These are phyloP conservation scores for Escovopsis sp. DNA, from an alignment of 2,329 filamentous ascomycete genomes.

Conservation along the genomic window DNA sequence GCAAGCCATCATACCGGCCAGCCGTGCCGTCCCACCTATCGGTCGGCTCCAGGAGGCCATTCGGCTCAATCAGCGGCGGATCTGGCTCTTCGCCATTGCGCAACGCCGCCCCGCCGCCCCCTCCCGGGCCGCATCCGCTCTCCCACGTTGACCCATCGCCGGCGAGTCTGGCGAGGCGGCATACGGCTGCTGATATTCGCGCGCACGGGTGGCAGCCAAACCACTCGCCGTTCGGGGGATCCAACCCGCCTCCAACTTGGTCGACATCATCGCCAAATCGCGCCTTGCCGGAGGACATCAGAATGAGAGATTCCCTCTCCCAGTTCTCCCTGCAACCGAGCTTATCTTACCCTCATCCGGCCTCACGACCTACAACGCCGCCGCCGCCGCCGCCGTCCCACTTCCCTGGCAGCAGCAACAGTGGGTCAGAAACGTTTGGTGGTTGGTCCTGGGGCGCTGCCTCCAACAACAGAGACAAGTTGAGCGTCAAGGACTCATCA, in stretches of 20 bases:
- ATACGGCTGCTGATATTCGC: slow-evolving; percentile 92
- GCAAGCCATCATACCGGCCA: slow-evolving; percentile 55
- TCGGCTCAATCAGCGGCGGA: slow-evolving; percentile 69
- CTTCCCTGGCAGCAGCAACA: slow-evolving; percentile 21
- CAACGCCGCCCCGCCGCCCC: slow-evolving; percentile 49
- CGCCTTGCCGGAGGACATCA: slow-evolving; percentile 35
- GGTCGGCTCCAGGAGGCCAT: slow-evolving; percentile 59
- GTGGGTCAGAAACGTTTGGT: slow-evolving; percentile 31
- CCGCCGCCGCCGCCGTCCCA: slow-evolving; percentile 25
- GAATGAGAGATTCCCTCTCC: slow-evolving; percentile 41
- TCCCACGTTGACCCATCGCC: slow-evolving; percentile 48
- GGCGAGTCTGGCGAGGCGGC: slow-evolving; percentile 61
- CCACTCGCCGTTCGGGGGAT: slow-evolving; percentile 48
- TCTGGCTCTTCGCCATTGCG: slow-evolving; percentile 62
- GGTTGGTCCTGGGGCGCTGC: slow-evolving; percentile 43
- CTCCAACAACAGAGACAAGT: slow-evolving; percentile 31
- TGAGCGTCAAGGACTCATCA: slow-evolving; percentile 39
- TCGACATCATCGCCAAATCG: slow-evolving; percentile 43
- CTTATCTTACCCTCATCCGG: slow-evolving; percentile 26
- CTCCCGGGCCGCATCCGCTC: slow-evolving; percentile 49
- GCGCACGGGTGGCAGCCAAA: slow-evolving; percentile 61
- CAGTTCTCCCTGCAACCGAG: slow-evolving; percentile 34
- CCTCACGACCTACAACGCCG: slow-evolving; percentile 39
- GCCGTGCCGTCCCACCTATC: slow-evolving; percentile 72
- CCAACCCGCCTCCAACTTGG: slow-evolving; percentile 36